phyloP scores from a whole-genome alignment of 768 basidiomycete species.

The Hericium coralloides region DNA sequence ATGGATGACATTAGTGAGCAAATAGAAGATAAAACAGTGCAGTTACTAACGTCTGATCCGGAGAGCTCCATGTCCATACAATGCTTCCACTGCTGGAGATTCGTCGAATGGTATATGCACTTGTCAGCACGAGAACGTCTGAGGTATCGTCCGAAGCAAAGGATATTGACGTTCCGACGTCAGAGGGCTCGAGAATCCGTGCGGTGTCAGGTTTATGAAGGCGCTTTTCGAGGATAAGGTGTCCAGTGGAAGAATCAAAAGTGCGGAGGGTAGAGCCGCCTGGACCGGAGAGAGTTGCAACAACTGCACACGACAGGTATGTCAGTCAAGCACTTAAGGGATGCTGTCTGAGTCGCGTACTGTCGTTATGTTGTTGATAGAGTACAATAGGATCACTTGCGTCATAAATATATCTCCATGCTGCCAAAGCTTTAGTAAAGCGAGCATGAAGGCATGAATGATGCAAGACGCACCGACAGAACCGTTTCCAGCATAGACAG shows the following conservation, averaged over 20 bases:
- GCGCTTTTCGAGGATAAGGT: slow-evolving; percentile 54
- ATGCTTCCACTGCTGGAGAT: slow-evolving; percentile 44
- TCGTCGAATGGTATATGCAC: slow-evolving; percentile 48
- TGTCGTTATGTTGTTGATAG: slow-evolving; percentile 47
- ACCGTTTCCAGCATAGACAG: slow-evolving; percentile 58
- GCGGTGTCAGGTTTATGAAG: slow-evolving; percentile 40
- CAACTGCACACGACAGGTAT: slow-evolving; percentile 29
- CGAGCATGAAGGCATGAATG: neutral
- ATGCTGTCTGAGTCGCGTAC: slow-evolving; percentile 25
- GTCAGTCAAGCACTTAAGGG: neutral
- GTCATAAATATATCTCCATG: slow-evolving; percentile 78
- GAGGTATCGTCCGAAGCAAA: slow-evolving; percentile 27
- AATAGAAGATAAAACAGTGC: neutral
- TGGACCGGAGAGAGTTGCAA: slow-evolving; percentile 69
- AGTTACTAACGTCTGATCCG: slow-evolving; percentile 50
- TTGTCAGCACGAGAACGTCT: slow-evolving; percentile 44
- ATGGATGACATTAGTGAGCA: slow-evolving; percentile 2
- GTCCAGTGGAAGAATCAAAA: slow-evolving; percentile 57
- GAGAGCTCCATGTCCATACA: slow-evolving; percentile 66
- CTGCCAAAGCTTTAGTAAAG: slow-evolving; percentile 26
- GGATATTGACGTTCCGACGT: slow-evolving; percentile 46
- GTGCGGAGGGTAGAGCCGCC: slow-evolving; percentile 60
- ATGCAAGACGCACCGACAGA: slow-evolving; percentile 46
- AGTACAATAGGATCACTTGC: slow-evolving; percentile 55
- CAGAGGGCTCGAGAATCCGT: slow-evolving; percentile 41